Conservation (phyloP, 2,329 filamentous ascomycete species). For the Diaporthe citri region DNA sequence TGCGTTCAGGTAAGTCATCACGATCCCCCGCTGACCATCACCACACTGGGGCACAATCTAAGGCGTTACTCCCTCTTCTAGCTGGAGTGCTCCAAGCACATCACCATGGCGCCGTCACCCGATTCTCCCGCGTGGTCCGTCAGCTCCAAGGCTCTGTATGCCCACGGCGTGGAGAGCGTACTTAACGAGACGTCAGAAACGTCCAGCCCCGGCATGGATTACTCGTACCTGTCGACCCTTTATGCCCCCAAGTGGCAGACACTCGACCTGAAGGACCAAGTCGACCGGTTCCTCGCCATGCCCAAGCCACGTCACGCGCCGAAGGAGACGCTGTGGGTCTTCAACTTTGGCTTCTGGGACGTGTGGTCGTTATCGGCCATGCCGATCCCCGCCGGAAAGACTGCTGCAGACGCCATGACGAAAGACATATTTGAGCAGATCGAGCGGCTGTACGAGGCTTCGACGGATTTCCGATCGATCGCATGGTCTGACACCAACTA, state of each 20-base stretch:
- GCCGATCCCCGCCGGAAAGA: conserved; percentile 54
- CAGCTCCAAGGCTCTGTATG: conserved; percentile 68
- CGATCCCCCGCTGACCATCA: no score
- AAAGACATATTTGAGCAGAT: conserved; percentile 58
- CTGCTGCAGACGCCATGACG: conserved; percentile 53
- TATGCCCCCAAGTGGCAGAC: conserved; percentile 56
- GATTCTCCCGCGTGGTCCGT: conserved; percentile 66
- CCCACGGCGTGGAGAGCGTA: conserved; percentile 54
- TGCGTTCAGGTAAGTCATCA: conserved; percentile 58
- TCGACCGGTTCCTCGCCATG: conserved; percentile 59
- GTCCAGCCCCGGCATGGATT: conserved; percentile 56
- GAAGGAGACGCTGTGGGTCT: conserved; percentile 65
- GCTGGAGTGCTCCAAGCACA: conserved; percentile 60
- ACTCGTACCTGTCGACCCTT: conserved; percentile 56
- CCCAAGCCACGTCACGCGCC: conserved; percentile 50
- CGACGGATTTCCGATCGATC: conserved; percentile 56
- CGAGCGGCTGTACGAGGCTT: conserved; percentile 60
- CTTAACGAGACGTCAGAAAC: conserved; percentile 49
- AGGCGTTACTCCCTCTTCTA: conserved; percentile 43
- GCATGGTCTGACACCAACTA: conserved; percentile 61
- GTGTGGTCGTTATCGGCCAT: conserved; percentile 64
- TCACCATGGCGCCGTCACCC: conserved; percentile 59
- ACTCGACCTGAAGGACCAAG: conserved; percentile 59
- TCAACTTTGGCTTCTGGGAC: conserved; percentile 68
- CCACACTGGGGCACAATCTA: not conserved